Conservation (phyloP, 2,329 filamentous ascomycete species). For the Colletotrichum cuscutae region DNA sequence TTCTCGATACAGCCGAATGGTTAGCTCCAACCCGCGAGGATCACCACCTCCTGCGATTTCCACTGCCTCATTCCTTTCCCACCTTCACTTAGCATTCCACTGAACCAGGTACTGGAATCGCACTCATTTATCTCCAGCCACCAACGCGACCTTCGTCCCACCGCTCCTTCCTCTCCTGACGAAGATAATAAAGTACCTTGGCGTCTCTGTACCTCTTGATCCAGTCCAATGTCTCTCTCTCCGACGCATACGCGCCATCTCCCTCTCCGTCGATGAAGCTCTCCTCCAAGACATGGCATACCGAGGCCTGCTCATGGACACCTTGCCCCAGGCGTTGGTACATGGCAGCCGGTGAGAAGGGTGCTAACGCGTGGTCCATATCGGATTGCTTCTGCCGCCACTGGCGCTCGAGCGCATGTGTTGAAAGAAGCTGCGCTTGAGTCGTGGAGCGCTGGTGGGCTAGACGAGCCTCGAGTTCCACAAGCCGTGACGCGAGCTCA, state of each 20-base stretch:
- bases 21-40: no score
- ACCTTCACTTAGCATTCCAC: no score
- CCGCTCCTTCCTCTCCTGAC: constrained; percentile 87
- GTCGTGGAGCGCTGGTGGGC: constrained; percentile 73
- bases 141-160: constrained; percentile 98
- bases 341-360: constrained; percentile 86
- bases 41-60: neutral
- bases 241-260: constrained; percentile 64
- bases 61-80: neutral
- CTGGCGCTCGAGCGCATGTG: constrained; percentile 89
- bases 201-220: constrained; percentile 83
- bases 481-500: constrained; percentile 71
- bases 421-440: constrained; percentile 83
- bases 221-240: constrained; percentile 89
- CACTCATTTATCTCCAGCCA: constrained; percentile 78
- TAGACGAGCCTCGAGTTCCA: constrained; percentile 67
- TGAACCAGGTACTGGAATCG: neutral
- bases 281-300: constrained; percentile 88
- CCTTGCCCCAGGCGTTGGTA: constrained; percentile 84
- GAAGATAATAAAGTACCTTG: constrained; percentile 79
- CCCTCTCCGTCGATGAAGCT: constrained; percentile 80
- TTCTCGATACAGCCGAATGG: neutral
- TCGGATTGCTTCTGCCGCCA: constrained; percentile 90
- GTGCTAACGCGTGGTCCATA: constrained; percentile 85
- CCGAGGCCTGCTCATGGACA: constrained; percentile 82